Conservation (phyloP, 768 basidiomycete genomes). For the Tricholoma sp. region DNA sequence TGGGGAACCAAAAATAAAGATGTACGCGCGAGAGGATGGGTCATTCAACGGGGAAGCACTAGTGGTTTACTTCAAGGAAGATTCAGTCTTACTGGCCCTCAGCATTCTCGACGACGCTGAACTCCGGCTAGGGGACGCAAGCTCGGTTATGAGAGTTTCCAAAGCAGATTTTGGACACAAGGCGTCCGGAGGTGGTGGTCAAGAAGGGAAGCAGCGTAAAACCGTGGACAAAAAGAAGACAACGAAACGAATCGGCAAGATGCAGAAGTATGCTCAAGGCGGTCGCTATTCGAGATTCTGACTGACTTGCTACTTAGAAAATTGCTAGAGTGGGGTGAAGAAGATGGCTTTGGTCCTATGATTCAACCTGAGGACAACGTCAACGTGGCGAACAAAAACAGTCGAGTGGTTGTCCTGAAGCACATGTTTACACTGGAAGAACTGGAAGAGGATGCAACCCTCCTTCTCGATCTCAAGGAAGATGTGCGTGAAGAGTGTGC, state of each 20-base stretch:
- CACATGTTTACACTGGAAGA: conserved; percentile 91
- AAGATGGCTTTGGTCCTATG: conserved; percentile 83
- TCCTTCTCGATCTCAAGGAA: conserved; percentile 91
- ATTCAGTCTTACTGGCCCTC: conserved; percentile 82
- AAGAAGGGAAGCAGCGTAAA: conserved; percentile 47
- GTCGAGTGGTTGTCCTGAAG: conserved; percentile 87
- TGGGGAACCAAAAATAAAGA: conserved; percentile 91
- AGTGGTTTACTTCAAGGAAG: conserved; percentile 96
- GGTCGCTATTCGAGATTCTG: not conserved
- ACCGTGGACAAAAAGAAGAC: conserved; percentile 76
- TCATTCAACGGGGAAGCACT: conserved; percentile 91
- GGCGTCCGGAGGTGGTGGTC: conserved; percentile 30
- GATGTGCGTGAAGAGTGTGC: conserved; percentile 95
- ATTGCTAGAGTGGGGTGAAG: conserved; percentile 90
- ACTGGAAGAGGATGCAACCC: conserved; percentile 76
- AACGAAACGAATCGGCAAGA: conserved; percentile 72
- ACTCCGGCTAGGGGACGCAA: conserved; percentile 74
- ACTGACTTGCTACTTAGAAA: conserved; percentile 50
- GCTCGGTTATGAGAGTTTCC: conserved; percentile 66
- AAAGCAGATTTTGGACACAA: conserved; percentile 81
- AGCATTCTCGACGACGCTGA: conserved; percentile 90
- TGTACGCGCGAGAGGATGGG: conserved; percentile 88
- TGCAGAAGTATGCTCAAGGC: conserved; percentile 64
- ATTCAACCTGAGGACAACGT: conserved; percentile 50
- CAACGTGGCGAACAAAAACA: conserved; percentile 44